These are phyloP conservation scores for Saturnispora bothae DNA, from an alignment of 805 yeast genomes.

Conservation along the genomic window DNA sequence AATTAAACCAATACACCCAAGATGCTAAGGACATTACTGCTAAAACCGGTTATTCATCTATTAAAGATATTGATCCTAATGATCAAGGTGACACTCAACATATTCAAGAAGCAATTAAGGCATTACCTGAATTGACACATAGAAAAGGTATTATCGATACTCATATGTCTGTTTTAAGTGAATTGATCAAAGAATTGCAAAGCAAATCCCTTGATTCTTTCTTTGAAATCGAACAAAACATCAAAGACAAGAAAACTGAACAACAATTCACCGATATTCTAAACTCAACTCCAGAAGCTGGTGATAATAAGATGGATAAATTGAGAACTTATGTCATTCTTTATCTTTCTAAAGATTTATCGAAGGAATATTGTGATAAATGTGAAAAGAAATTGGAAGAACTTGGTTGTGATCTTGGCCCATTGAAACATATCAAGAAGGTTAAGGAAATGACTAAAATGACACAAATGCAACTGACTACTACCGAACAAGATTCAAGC, in stretches of 20 bases:
- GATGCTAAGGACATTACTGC: constrained; percentile 83
- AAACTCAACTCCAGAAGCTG: constrained; percentile 28
- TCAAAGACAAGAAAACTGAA: constrained; percentile 48
- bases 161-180: constrained; percentile 92
- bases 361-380: constrained; percentile 38
- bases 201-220: constrained; percentile 81
- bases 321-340: constrained; percentile 81
- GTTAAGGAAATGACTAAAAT: constrained; percentile 68
- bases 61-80: constrained; percentile 65
- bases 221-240: constrained; percentile 87
- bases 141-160: constrained; percentile 83
- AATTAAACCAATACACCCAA: constrained; percentile 66
- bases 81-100: constrained; percentile 47
- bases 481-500: constrained; percentile 20
- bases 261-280: constrained; percentile 51
- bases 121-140: constrained; percentile 84
- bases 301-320: constrained; percentile 56
- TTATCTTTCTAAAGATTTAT: constrained; percentile 44
- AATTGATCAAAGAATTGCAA: constrained; percentile 72
- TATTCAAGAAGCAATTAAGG: constrained; percentile 80
- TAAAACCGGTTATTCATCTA: constrained; percentile 59
- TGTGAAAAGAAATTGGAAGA: constrained; percentile 52
- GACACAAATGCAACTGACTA: constrained; percentile 26
- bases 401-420: constrained; percentile 47
- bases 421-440: constrained; percentile 66